Percentiles rank a stretch among this genome's conserved stretches.
phyloP scores from a whole-genome alignment of 2,329 filamentous ascomycete genomes.

The Cercospora sp. region DNA sequence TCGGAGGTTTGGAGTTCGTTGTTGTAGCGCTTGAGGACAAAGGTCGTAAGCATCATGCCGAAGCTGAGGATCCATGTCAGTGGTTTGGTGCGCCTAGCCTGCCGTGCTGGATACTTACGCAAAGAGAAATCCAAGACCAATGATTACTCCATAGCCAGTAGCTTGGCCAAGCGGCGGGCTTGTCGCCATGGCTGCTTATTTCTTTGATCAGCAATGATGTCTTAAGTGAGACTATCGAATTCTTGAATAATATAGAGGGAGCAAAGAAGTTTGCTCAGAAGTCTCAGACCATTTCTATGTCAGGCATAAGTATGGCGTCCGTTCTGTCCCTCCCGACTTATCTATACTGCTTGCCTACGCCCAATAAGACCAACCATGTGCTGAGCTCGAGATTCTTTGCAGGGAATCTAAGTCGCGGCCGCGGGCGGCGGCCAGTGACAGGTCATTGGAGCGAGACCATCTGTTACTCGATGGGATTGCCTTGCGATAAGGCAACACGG shows the following conservation, averaged over 20 bases:
- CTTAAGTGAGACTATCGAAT: neutral
- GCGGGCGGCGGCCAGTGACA: neutral
- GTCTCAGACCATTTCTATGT: neutral
- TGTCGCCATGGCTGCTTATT: constrained; percentile 24
- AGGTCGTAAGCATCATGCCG: constrained; percentile 73
- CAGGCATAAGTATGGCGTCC: neutral
- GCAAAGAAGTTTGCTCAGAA: neutral
- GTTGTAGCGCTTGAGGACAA: constrained; percentile 67
- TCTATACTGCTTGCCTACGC: neutral
- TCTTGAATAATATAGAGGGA: neutral
- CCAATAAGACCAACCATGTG: neutral
- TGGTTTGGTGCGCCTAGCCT: neutral
- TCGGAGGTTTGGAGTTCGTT: constrained; percentile 85
- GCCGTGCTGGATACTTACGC: constrained; percentile 45
- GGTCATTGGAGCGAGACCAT: neutral
- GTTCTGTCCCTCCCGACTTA: neutral
- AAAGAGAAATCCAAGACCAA: constrained; percentile 73
- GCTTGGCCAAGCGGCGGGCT: constrained; percentile 53
- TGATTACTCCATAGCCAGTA: constrained; percentile 75
- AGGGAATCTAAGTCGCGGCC: neutral
- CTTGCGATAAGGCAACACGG: constrained; percentile 5
- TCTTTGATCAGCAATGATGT: constrained; percentile 3
- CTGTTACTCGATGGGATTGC: constrained; percentile 16
- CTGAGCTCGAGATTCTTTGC: neutral
- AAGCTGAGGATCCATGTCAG: constrained; percentile 43